A percentile compares a stretch with the other conserved stretches of the same genome.
phyloP scores from a whole-genome alignment of 768 basidiomycete genomes.

The Rhizopogon vinicolor region DNA sequence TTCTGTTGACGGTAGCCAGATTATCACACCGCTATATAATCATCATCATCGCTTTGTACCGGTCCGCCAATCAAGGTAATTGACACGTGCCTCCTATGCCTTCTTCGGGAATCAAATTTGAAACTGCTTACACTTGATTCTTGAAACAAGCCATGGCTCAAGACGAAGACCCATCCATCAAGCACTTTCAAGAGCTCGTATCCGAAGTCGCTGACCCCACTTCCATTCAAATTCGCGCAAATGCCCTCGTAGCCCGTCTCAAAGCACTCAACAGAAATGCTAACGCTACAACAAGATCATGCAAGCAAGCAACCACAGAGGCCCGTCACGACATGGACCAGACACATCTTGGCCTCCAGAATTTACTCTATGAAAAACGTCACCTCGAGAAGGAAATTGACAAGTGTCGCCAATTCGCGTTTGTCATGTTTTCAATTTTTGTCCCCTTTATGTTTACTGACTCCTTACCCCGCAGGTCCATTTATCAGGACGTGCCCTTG shows the following conservation, averaged over 20 bases:
- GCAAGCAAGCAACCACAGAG: conserved; percentile 67
- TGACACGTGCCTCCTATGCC: not conserved
- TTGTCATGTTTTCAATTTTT: conserved; percentile 23
- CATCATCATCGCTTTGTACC: conserved; percentile 2
- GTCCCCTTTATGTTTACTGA: not conserved
- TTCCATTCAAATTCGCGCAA: conserved; percentile 58
- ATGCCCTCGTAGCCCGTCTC: conserved; percentile 74
- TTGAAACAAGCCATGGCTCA: conserved; percentile 18
- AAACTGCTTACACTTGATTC: not conserved
- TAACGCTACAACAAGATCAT: conserved; percentile 63
- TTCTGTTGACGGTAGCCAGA: not conserved
- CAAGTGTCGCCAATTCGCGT: conserved; percentile 92
- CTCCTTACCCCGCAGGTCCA: conserved; percentile 47
- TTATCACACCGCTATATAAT: conserved; percentile 1
- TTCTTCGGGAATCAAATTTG: not conserved
- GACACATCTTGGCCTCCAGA: conserved; percentile 81
- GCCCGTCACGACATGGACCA: conserved; percentile 89
- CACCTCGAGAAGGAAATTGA: conserved; percentile 90
- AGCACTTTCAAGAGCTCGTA: conserved; percentile 62
- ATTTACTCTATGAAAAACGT: conserved; percentile 83
- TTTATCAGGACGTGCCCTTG: conserved; percentile 83
- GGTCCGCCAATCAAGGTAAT: not conserved
- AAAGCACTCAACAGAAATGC: conserved; percentile 75
- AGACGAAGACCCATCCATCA: conserved; percentile 45
- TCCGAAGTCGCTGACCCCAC: conserved; percentile 40